Percentiles rank a stretch among this genome's conserved stretches.
phyloP scores from a whole-genome alignment of 1,284 basidiomycete species.

The Cystobasidium sp. region DNA sequence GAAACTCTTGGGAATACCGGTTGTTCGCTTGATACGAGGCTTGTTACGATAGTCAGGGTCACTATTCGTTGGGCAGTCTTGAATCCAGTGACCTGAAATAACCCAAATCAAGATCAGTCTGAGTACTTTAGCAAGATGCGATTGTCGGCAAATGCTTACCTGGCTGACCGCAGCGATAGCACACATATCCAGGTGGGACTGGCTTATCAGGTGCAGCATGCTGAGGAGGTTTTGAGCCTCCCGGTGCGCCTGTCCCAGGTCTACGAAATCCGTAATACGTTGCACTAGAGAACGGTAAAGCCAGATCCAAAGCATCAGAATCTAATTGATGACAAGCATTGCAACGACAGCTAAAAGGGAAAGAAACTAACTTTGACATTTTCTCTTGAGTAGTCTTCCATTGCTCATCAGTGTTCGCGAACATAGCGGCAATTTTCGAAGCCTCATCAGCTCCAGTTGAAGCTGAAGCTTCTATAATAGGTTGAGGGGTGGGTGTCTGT shows the following conservation, averaged over 20 bases:
- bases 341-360: background rate
- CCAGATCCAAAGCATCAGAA: background rate
- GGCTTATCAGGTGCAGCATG: slow-evolving; percentile 45
- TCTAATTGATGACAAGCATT: background rate
- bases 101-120: background rate
- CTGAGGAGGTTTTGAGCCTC: slow-evolving; percentile 66
- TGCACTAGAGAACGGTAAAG: slow-evolving; percentile 62
- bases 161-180: slow-evolving; percentile 97
- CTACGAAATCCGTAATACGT: slow-evolving; percentile 70
- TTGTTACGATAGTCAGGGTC: slow-evolving; percentile 92
- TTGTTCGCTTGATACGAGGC: slow-evolving; percentile 95
- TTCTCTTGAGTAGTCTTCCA: slow-evolving; percentile 97
- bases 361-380: slow-evolving; percentile 83
- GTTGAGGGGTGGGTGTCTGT: slow-evolving; percentile 28
- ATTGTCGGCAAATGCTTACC: slow-evolving; percentile 63
- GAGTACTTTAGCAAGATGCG: background rate
- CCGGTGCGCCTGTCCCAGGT: slow-evolving; percentile 61
- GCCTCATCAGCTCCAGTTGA: slow-evolving; percentile 70
- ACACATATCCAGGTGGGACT: slow-evolving; percentile 84
- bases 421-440: slow-evolving; percentile 92
- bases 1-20: slow-evolving; percentile 90
- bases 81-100: slow-evolving; percentile 91
- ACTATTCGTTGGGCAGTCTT: slow-evolving; percentile 96
- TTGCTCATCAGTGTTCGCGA: slow-evolving; percentile 83
- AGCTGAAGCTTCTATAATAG: slow-evolving; percentile 44